These are phyloP conservation scores for Rosa lucieae DNA, from an alignment of 306 rosid genomes.

Conservation along the genomic window DNA sequence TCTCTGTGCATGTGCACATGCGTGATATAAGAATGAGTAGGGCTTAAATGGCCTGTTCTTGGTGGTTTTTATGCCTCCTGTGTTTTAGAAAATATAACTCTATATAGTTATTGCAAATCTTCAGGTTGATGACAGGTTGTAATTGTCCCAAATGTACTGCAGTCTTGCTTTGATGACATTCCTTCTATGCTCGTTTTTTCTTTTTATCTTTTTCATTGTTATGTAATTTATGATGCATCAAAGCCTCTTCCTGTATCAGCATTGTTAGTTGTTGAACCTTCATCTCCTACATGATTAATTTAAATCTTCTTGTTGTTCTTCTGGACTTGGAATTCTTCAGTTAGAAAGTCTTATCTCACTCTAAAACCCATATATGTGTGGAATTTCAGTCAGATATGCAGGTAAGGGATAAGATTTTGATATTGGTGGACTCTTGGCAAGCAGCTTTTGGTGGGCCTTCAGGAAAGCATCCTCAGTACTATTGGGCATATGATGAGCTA, in stretches of 20 bases:
- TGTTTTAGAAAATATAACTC: neutral
- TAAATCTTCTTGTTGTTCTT: neutral
- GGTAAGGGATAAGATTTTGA: conserved; percentile 86
- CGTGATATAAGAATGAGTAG: neutral
- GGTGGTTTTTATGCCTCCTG: neutral
- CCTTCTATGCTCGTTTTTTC: neutral
- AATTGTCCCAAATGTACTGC: neutral
- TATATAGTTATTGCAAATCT: neutral
- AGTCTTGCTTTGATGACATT: neutral
- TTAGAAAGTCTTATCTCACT: neutral
- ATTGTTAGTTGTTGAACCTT: neutral
- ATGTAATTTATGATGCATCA: neutral
- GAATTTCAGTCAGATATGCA: conserved; percentile 83
- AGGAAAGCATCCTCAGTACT: conserved; percentile 92
- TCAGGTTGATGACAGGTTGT: neutral
- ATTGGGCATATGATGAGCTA: conserved; percentile 83
- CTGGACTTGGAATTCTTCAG: neutral
- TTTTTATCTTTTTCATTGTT: neutral
- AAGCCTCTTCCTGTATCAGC: conserved; percentile 4
- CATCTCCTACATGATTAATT: neutral
- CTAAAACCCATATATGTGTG: conserved; percentile 22
- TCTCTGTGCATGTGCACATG: neutral
- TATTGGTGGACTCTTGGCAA: conserved; percentile 86
- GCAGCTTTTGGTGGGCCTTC: conserved; percentile 92
- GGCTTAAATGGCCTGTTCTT: neutral